Conservation (phyloP, 2,329 filamentous ascomycete species). For the Fusarium staphyleae region DNA sequence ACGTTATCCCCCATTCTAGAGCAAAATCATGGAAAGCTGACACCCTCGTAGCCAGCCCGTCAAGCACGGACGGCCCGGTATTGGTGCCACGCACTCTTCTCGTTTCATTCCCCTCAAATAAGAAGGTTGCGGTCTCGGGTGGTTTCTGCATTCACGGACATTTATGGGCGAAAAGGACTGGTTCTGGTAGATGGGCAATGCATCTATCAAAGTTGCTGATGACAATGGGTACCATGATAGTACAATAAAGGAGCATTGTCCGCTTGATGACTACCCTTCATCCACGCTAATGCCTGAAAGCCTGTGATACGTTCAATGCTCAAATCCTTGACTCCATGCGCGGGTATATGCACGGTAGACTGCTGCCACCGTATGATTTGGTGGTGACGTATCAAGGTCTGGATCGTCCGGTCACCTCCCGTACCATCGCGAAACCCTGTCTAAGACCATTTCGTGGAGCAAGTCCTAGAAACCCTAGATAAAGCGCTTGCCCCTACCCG, state of each 20-base stretch:
- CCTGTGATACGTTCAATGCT: slow-evolving; percentile 12
- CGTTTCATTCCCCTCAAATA: slow-evolving; percentile 99
- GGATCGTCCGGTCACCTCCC: no score
- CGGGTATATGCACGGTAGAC: no score
- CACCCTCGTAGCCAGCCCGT: slow-evolving; percentile 82
- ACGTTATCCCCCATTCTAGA: slow-evolving; percentile 55
- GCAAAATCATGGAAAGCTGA: slow-evolving; percentile 53
- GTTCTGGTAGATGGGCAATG: slow-evolving; percentile 59
- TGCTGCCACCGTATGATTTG: no score
- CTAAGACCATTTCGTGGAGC: neutral
- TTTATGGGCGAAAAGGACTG: slow-evolving; percentile 64
- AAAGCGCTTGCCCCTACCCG: neutral
- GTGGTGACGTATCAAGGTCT: no score
- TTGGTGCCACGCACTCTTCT: slow-evolving; percentile 99
- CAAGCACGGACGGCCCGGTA: slow-evolving; percentile 99
- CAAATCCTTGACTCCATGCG: no score
- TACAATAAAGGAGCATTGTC: slow-evolving; percentile 53
- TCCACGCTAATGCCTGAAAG: slow-evolving; percentile 25
- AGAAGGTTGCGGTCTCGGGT: slow-evolving; percentile 65
- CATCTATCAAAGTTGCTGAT: slow-evolving; percentile 55
- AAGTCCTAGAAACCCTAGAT: neutral
- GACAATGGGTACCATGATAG: slow-evolving; percentile 55
- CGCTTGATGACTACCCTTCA: slow-evolving; percentile 42
- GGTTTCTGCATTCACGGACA: slow-evolving; percentile 66
- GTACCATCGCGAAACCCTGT: neutral